These are phyloP conservation scores for Spathaspora gorwiae DNA, from an alignment of 805 yeast species.

Conservation along the genomic window DNA sequence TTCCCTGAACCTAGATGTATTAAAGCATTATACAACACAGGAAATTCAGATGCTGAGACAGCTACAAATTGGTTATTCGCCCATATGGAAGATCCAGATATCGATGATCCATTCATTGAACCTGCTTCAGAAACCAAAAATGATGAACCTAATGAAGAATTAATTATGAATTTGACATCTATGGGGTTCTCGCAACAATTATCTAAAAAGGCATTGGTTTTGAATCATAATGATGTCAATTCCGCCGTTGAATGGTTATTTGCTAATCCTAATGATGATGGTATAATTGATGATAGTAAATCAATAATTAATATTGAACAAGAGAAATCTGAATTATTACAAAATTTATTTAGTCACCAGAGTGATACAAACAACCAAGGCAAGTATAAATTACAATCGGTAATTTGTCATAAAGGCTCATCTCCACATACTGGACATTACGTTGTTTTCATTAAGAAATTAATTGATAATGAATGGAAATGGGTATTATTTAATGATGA, in stretches of 20 bases:
- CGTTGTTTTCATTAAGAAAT: conserved; percentile 65
- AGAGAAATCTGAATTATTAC: conserved; percentile 13
- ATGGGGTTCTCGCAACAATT: conserved; percentile 78
- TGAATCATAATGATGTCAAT: conserved; percentile 59
- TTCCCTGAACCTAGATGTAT: conserved; percentile 63
- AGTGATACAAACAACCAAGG: conserved; percentile 10
- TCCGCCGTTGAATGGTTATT: conserved; percentile 91
- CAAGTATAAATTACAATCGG: conserved; percentile 51
- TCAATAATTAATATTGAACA: conserved; percentile 23
- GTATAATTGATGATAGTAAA: conserved; percentile 34
- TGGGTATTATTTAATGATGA: conserved; percentile 91
- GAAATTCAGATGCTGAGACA: conserved; percentile 57
- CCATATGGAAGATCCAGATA: conserved; percentile 79
- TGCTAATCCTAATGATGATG: conserved; percentile 73
- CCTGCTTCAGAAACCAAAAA: conserved; percentile 16
- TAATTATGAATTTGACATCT: conserved; percentile 44
- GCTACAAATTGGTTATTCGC: conserved; percentile 90
- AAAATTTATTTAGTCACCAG: conserved; percentile 9
- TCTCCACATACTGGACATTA: conserved; percentile 92
- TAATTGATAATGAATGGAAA: conserved; percentile 27
- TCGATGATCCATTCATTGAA: conserved; percentile 57
- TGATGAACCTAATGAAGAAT: conserved; percentile 23
- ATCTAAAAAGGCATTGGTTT: conserved; percentile 66
- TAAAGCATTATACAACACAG: conserved; percentile 69
- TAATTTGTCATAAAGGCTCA: conserved; percentile 84